Base-by-base conservation (phyloP, 176 grass and related monocot genomes). In the Oryza glaberrima region DNA sequence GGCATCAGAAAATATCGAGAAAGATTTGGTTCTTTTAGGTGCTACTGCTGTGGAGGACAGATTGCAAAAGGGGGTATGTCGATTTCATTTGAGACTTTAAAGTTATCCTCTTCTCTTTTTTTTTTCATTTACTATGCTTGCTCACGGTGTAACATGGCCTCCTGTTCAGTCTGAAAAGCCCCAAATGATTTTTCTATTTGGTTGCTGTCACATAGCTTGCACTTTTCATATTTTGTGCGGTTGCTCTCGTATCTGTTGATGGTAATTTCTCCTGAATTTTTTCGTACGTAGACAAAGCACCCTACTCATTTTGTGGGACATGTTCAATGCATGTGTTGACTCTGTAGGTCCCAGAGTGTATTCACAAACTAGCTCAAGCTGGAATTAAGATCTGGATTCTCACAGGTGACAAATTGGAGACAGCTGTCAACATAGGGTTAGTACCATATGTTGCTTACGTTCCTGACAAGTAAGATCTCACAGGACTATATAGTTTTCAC, bases 351-450 rank as follows among this genome's bases (percentile, higher is more conserved):
- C 95, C 92, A 73, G 90, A 98, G 78, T 98, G 90, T 88, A 95
- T 98, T 67, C 89, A 98, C 73, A 98, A 98, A 83, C 90, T 98
- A 60, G 95, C 95, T 76, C 95, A 93, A 90, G 95, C 95, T 70
- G 95, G 95, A 78, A 95, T 98, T 83, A 98, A 98, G 68, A 86
- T 98, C 69, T 98, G 95, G 95, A 94, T 95, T 81, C 69, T 98
- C 85, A 98, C 95, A 20, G 95, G 95, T 73, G 95, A 98, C 82
- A 98, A 98, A 84, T 86, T 95, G 89, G 95, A 98, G 72, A 98
- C 95, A 58, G 95, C 95, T 56, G 91, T 98, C 56, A 98, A 98
- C 88, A 98, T 98, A 74, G 95, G 95, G 95, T 98, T 86, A 86
- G 84, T 72, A 65, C 51, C 43, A 60, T 76, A 65, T 75, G 73